Conservation (phyloP, 2,329 filamentous ascomycete genomes). For the Ceratocystis variospora region DNA sequence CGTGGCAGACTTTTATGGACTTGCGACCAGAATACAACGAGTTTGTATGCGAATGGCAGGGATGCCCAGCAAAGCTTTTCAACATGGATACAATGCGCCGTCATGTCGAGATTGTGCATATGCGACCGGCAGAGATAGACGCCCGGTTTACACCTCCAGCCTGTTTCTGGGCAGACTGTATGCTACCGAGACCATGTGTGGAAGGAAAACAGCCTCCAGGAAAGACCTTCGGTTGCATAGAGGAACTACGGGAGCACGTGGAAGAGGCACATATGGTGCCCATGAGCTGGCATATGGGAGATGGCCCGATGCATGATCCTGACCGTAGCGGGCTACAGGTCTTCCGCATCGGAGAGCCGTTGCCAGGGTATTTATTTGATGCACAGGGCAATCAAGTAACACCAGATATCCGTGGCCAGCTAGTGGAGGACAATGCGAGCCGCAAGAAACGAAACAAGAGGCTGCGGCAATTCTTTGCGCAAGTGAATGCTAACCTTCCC, state of each 20-base stretch:
- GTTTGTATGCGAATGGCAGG: slow-evolving; percentile 47
- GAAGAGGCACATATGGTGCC: slow-evolving; percentile 40
- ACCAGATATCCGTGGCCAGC: slow-evolving; percentile 40
- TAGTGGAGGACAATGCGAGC: slow-evolving; percentile 36
- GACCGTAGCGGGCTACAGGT: slow-evolving; percentile 18
- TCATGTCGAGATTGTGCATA: slow-evolving; percentile 41
- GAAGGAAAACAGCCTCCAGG: not conserved
- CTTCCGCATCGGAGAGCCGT: slow-evolving; percentile 20
- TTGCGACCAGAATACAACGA: slow-evolving; percentile 34
- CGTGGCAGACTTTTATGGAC: slow-evolving; percentile 28
- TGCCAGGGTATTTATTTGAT: slow-evolving; percentile 41
- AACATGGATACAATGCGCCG: slow-evolving; percentile 45
- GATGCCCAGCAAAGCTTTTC: slow-evolving; percentile 46
- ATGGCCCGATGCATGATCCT: slow-evolving; percentile 32
- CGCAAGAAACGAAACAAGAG: slow-evolving; percentile 33
- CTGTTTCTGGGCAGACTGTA: slow-evolving; percentile 28
- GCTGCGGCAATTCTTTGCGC: slow-evolving; percentile 32
- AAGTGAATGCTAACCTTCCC: slow-evolving; percentile 34
- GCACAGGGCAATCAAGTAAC: slow-evolving; percentile 42
- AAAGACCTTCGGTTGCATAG: slow-evolving; percentile 18
- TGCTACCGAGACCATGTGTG: not conserved
- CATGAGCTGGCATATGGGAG: slow-evolving; percentile 45
- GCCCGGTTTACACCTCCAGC: not conserved
- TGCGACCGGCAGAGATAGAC: slow-evolving; percentile 11
- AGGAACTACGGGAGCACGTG: slow-evolving; percentile 36